A percentile compares a stretch with the other conserved stretches of the same genome.
phyloP scores from a whole-genome alignment of 805 yeast species.

The Phaffomyces opuntiae region DNA sequence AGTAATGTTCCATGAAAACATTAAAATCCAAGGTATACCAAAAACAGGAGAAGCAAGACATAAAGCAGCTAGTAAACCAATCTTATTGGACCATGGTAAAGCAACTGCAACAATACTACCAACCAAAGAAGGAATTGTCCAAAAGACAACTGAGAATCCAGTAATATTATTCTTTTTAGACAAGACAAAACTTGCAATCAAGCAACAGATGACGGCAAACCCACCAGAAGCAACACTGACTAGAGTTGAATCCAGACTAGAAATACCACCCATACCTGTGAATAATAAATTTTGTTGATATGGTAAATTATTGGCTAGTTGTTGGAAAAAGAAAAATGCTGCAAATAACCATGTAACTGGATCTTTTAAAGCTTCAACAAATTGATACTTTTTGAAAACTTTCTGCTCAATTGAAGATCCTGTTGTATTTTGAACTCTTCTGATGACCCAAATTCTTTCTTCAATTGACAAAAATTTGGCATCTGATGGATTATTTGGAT shows the following conservation, averaged over 20 bases:
- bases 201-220: slow-evolving; percentile 34
- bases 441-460: slow-evolving; percentile 46
- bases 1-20: slow-evolving; percentile 29
- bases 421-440: slow-evolving; percentile 32
- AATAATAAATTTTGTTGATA: slow-evolving; percentile 47
- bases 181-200: slow-evolving; percentile 31
- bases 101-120: slow-evolving; percentile 40
- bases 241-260: slow-evolving; percentile 40
- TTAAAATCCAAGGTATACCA: slow-evolving; percentile 35
- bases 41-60: slow-evolving; percentile 40
- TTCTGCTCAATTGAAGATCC: slow-evolving; percentile 38
- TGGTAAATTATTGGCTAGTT: slow-evolving; percentile 45
- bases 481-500: slow-evolving; percentile 52
- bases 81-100: slow-evolving; percentile 36
- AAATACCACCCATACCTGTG: slow-evolving; percentile 37
- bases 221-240: slow-evolving; percentile 50
- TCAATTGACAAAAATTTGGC: slow-evolving; percentile 39
- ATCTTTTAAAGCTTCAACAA: slow-evolving; percentile 37
- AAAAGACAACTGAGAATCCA: slow-evolving; percentile 31
- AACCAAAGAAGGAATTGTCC: slow-evolving; percentile 37
- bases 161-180: slow-evolving; percentile 25
- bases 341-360: slow-evolving; percentile 32
- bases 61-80: slow-evolving; percentile 41
- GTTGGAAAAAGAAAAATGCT: slow-evolving; percentile 31
- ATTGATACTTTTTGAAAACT: slow-evolving; percentile 34